A percentile compares a stretch with the other conserved stretches of the same genome.
These are phyloP conservation scores for Boletales sp. DNA, from an alignment of 768 basidiomycete species.

Conservation along the genomic window DNA sequence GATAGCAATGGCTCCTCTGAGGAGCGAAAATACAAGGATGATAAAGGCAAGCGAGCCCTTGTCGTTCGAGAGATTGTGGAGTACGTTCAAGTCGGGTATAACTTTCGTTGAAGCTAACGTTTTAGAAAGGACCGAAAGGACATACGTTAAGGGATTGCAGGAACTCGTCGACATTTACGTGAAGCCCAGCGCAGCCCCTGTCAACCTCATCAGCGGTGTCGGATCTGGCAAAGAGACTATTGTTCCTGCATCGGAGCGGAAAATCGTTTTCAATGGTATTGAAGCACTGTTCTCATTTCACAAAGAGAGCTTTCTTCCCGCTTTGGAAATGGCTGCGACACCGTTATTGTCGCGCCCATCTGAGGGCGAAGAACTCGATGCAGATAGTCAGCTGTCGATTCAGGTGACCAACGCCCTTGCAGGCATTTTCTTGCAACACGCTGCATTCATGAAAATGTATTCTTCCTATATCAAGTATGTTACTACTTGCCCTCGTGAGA, in stretches of 20 bases:
- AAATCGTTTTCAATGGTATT: conserved; percentile 87
- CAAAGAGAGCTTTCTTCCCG: conserved; percentile 87
- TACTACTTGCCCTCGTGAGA: conserved; percentile 1
- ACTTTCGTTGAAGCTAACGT: conserved; percentile 6
- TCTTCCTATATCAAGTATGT: conserved; percentile 95
- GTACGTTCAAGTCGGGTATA: conserved; percentile 43
- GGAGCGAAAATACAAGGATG: conserved; percentile 89
- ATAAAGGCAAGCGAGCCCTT: conserved; percentile 78
- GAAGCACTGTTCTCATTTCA: conserved; percentile 93
- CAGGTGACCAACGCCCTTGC: conserved; percentile 79
- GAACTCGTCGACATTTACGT: conserved; percentile 96
- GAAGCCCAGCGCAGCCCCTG: conserved; percentile 70
- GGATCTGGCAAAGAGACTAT: conserved; percentile 78
- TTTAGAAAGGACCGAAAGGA: conserved; percentile 78
- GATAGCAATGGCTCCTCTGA: conserved; percentile 73
- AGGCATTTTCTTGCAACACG: conserved; percentile 87
- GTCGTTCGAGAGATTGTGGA: conserved; percentile 89
- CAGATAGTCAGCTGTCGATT: conserved; percentile 70
- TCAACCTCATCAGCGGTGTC: conserved; percentile 67
- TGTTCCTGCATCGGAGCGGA: conserved; percentile 81
- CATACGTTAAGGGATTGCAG: conserved; percentile 91
- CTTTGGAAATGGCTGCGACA: conserved; percentile 73
- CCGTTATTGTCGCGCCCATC: conserved; percentile 54
- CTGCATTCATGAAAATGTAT: conserved; percentile 99
- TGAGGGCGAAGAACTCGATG: conserved; percentile 51